Percentiles rank a stretch among this genome's conserved stretches.
Evolutionary conservation across 345 rosid species (phyloP).

Genomic region (Hibiscus trionum): DNA sequence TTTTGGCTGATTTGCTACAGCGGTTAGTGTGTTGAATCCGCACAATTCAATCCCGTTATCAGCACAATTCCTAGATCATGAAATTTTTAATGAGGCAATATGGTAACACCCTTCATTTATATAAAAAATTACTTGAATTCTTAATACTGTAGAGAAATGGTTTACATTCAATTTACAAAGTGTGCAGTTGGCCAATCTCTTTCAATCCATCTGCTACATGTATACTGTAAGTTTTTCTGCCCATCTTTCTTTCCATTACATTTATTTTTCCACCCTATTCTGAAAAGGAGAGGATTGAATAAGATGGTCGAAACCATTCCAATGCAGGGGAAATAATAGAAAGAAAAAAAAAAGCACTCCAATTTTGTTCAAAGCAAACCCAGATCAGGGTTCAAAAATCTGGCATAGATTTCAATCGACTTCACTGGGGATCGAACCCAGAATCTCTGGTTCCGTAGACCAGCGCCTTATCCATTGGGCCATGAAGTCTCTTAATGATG

Average conservation of each 20-base stretch:
- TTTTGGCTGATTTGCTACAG: no score
- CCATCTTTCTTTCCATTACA: background rate
- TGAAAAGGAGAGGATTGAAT: no score
- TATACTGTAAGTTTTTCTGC: background rate
- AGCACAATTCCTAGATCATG: no score
- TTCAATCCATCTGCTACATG: background rate
- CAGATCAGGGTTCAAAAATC: no score
- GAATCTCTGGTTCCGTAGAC: constrained; percentile 67
- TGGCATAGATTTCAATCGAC: background rate
- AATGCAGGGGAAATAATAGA: no score
- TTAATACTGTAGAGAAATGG: background rate
- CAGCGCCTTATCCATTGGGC: constrained; percentile 77
- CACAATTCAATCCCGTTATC: no score
- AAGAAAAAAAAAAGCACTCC: no score
- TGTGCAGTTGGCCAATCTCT: background rate
- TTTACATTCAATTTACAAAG: background rate
- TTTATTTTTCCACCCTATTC: background rate
- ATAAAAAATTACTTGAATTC: background rate
- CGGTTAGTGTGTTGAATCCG: no score
- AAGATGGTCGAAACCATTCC: no score
- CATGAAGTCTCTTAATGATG: constrained; percentile 22
- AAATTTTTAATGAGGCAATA: no score
- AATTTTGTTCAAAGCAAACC: no score
- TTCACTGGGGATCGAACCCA: constrained; percentile 54
- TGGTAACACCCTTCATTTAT: no score